Conservation (phyloP, 352 stramenopile genomes). For the Globisporangium splendens region DNA sequence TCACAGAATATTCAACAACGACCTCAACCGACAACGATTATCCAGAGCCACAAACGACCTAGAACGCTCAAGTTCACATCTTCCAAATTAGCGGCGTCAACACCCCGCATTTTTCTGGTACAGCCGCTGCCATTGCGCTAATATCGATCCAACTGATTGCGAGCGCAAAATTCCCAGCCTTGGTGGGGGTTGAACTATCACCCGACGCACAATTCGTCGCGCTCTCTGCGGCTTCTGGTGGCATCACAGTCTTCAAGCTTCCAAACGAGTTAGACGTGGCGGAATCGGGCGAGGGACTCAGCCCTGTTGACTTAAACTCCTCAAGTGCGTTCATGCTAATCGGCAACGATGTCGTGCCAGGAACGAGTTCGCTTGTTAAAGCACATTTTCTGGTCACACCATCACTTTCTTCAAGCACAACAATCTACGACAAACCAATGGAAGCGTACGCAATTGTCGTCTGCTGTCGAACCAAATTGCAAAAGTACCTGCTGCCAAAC, state of each 20-base stretch:
- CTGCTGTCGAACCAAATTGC: constrained; percentile 26
- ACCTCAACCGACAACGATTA: neutral
- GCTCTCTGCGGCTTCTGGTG: constrained; percentile 8
- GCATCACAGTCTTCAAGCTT: constrained; percentile 9
- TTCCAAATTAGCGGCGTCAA: constrained; percentile 1
- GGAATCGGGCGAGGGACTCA: neutral
- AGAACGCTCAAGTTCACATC: neutral
- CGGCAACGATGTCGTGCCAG: neutral
- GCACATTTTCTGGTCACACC: constrained; percentile 8
- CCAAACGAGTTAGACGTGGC: neutral
- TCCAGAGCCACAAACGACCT: neutral
- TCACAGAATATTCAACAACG: constrained; percentile 5
- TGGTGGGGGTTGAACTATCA: constrained; percentile 21
- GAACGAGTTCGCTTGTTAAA: too few species aligned
- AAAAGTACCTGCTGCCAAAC: constrained; percentile 27
- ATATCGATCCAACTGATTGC: constrained; percentile 6
- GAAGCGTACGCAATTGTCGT: constrained; percentile 31
- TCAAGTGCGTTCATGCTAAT: constrained; percentile 8
- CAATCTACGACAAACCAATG: neutral
- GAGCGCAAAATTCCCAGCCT: constrained; percentile 2
- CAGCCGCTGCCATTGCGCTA: neutral
- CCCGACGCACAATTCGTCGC: constrained; percentile 24
- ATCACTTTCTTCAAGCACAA: neutral
- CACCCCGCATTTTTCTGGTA: neutral
- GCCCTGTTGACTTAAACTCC: constrained; percentile 6